Conservation (phyloP, 2,329 filamentous ascomycete genomes). For the Neonectria faginata region DNA sequence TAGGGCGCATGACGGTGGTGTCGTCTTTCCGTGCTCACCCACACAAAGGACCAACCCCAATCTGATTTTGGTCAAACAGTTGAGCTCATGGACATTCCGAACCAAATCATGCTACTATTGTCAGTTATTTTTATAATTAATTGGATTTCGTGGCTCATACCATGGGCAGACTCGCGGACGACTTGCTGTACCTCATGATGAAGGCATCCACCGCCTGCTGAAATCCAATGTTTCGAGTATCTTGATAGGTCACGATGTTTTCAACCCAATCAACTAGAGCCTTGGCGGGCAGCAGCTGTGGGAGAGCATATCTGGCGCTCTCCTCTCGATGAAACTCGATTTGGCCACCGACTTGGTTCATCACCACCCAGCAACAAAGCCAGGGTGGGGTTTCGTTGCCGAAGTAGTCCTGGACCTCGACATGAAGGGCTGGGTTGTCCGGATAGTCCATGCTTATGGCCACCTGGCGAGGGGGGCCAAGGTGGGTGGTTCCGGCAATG, state of each 20-base stretch:
- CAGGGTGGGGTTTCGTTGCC: conserved; percentile 40
- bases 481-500: conserved; percentile 45
- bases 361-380: conserved; percentile 47
- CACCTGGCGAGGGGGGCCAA: conserved; percentile 43
- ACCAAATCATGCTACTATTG: conserved; percentile 38
- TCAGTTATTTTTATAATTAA: conserved; percentile 11
- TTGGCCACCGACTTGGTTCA: conserved; percentile 42
- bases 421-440: conserved; percentile 40
- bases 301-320: conserved; percentile 44
- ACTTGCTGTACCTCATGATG: conserved; percentile 44
- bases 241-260: conserved; percentile 39
- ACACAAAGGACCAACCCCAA: conserved; percentile 43
- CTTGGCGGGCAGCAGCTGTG: conserved; percentile 39
- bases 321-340: conserved; percentile 44
- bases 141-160: conserved; percentile 26
- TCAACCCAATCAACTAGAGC: conserved; percentile 44
- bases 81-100: conserved; percentile 44
- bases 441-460: conserved; percentile 44
- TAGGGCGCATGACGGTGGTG: conserved; percentile 44
- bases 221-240: conserved; percentile 42
- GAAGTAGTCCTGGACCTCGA: conserved; percentile 45
- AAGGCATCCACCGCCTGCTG: conserved; percentile 46
- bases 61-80: conserved; percentile 45
- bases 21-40: conserved; percentile 39
- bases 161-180: conserved; percentile 39